Evolutionary conservation across 1,139 yeast species (phyloP).

Genomic region (Debaryomycetaceae sp.): DNA sequence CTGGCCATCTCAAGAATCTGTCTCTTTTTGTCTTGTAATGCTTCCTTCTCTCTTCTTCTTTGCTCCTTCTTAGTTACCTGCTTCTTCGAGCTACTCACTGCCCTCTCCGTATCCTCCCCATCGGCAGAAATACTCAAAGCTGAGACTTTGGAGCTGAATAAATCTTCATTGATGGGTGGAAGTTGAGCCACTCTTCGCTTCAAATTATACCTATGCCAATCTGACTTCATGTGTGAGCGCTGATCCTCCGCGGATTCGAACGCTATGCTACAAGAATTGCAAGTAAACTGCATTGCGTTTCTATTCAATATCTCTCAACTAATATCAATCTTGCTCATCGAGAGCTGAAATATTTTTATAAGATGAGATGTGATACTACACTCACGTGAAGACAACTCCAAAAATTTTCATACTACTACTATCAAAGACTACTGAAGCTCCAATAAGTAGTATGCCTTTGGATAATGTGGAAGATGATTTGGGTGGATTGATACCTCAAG

Average conservation of each 20-base stretch:
- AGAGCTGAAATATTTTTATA: neutral
- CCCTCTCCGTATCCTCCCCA: conserved; percentile 11
- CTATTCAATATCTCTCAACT: no score
- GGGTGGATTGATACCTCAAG: conserved; percentile 33
- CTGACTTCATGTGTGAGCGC: conserved; percentile 54
- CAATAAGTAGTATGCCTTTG: conserved; percentile 4
- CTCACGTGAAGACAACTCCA: neutral
- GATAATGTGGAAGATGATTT: conserved; percentile 10
- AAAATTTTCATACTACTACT: neutral
- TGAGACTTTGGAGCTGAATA: conserved; percentile 47
- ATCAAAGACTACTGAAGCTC: conserved; percentile 5
- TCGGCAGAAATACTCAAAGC: conserved; percentile 16
- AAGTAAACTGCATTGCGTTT: conserved; percentile 28
- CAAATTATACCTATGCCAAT: conserved; percentile 71
- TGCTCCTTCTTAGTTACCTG: conserved; percentile 58
- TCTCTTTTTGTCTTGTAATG: conserved; percentile 57
- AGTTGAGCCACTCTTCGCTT: conserved; percentile 59
- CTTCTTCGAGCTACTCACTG: conserved; percentile 21
- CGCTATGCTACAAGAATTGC: conserved; percentile 43
- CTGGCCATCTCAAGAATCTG: conserved; percentile 60
- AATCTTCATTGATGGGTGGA: conserved; percentile 51
- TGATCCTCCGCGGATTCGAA: conserved; percentile 41
- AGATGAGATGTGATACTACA: neutral
- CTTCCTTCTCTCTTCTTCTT: conserved; percentile 64
- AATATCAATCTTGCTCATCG: neutral